Evolutionary conservation across 2,329 filamentous ascomycete genomes (phyloP).

Genomic region (Chrysosphaeria jannelii): DNA sequence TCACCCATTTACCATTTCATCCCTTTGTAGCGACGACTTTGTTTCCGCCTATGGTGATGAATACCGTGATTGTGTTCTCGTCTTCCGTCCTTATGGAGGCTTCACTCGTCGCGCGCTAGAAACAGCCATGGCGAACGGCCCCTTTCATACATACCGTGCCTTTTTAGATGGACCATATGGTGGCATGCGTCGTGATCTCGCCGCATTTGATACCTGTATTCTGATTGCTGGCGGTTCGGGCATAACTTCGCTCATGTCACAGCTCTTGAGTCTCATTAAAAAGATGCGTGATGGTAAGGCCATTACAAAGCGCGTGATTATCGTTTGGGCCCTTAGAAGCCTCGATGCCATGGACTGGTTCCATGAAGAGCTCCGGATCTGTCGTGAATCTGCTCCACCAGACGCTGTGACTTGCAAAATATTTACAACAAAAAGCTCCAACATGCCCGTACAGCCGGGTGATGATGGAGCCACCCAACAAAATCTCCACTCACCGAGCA

Average conservation of each 20-base stretch:
- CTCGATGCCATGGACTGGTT: constrained; percentile 96
- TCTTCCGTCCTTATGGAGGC: constrained; percentile 74
- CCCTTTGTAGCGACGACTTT: constrained; percentile 75
- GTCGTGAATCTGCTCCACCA: constrained; percentile 62
- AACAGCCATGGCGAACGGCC: constrained; percentile 56
- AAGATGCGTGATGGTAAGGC: constrained; percentile 86
- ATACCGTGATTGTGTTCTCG: constrained; percentile 65
- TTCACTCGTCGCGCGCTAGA: constrained; percentile 71
- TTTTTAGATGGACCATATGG: constrained; percentile 89
- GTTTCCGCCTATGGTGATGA: constrained; percentile 71
- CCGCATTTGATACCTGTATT: constrained; percentile 79
- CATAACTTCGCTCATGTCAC: constrained; percentile 76
- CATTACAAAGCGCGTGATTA: constrained; percentile 65
- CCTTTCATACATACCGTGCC: constrained; percentile 72
- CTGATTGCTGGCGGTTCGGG: constrained; percentile 83
- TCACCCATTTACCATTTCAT: constrained; percentile 86
- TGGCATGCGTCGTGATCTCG: constrained; percentile 68
- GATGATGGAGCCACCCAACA: no score
- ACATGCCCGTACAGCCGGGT: no score
- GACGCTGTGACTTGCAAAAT: constrained; percentile 83
- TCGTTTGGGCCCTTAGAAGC: constrained; percentile 80
- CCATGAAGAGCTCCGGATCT: constrained; percentile 76
- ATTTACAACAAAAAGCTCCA: no score
- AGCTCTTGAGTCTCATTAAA: constrained; percentile 81
- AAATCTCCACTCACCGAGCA: no score